Conservation (phyloP, 495 filamentous ascomycete genomes). For the Staphylotrichum longicolle region DNA sequence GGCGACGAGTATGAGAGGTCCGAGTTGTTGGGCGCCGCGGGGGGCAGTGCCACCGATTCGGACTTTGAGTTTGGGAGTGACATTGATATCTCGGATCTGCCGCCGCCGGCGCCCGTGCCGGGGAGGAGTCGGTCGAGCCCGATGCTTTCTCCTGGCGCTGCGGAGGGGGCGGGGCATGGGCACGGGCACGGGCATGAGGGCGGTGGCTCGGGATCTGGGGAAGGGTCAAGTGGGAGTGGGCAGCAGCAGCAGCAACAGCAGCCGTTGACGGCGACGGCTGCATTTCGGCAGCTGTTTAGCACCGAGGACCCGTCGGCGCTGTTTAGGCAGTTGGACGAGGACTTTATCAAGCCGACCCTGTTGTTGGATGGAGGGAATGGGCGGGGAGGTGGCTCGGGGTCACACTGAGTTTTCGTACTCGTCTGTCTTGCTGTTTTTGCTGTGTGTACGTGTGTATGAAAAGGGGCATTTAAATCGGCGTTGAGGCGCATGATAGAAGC, state of each 20-base stretch:
- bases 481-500: not conserved
- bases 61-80: slow-evolving; percentile 61
- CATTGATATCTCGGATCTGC: slow-evolving; percentile 62
- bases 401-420: not conserved
- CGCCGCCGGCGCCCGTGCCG: slow-evolving; percentile 52
- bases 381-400: slow-evolving; percentile 22
- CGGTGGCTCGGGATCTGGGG: not conserved
- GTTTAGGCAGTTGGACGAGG: slow-evolving; percentile 93
- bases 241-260: slow-evolving; percentile 10
- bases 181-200: not conserved
- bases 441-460: no score
- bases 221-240: slow-evolving; percentile 30
- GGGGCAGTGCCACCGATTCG: slow-evolving; percentile 60
- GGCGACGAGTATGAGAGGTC: slow-evolving; percentile 57
- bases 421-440: not conserved
- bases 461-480: not conserved
- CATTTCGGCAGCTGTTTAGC: slow-evolving; percentile 62
- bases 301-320: slow-evolving; percentile 85
- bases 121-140: slow-evolving; percentile 53
- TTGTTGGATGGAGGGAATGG: slow-evolving; percentile 64
- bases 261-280: slow-evolving; percentile 66
- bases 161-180: slow-evolving; percentile 8
- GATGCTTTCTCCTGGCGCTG: slow-evolving; percentile 38
- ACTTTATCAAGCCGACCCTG: slow-evolving; percentile 91
- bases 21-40: slow-evolving; percentile 58